Conservation (phyloP, 2,329 filamentous ascomycete species). For the Fusarium hostae region DNA sequence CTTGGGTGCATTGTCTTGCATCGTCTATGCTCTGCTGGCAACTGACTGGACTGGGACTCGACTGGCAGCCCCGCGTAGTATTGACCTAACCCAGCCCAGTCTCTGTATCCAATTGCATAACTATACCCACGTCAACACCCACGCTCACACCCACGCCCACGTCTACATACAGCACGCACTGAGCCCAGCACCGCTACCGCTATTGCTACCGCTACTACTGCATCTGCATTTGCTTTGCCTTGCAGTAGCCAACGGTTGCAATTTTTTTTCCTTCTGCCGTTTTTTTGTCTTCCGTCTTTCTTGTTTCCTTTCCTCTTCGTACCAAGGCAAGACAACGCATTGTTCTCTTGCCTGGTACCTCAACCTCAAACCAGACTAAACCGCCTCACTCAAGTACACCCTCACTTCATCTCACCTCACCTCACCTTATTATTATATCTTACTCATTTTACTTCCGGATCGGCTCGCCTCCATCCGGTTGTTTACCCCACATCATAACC, state of each 20-base stretch:
- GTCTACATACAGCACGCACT: slow-evolving; percentile 17
- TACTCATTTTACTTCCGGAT: slow-evolving; percentile 19
- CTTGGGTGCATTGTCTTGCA: slow-evolving; percentile 49
- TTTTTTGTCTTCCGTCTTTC: slow-evolving; percentile 41
- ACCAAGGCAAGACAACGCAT: slow-evolving; percentile 16
- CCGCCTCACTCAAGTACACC: slow-evolving; percentile 17
- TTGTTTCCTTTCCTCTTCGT: slow-evolving; percentile 24
- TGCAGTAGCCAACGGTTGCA: slow-evolving; percentile 39
- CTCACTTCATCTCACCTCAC: neutral
- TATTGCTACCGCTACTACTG: slow-evolving; percentile 4
- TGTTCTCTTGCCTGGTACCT: slow-evolving; percentile 25
- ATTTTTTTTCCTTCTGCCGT: slow-evolving; percentile 37
- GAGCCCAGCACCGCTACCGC: slow-evolving; percentile 32
- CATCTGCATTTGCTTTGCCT: slow-evolving; percentile 28
- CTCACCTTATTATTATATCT: neutral
- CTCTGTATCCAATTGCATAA: slow-evolving; percentile 25
- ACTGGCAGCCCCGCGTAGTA: slow-evolving; percentile 48
- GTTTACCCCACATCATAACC: slow-evolving; percentile 45
- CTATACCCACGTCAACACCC: slow-evolving; percentile 28
- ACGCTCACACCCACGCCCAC: slow-evolving; percentile 24
- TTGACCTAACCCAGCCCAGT: slow-evolving; percentile 24
- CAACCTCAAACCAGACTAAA: slow-evolving; percentile 20
- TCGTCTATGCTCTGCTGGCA: slow-evolving; percentile 20
- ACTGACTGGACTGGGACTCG: slow-evolving; percentile 1
- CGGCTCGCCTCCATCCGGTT: slow-evolving; percentile 29